Evolutionary conservation across 78 protist species (phyloP).

Genomic region (Neovahlkampfia damariscottae): DNA sequence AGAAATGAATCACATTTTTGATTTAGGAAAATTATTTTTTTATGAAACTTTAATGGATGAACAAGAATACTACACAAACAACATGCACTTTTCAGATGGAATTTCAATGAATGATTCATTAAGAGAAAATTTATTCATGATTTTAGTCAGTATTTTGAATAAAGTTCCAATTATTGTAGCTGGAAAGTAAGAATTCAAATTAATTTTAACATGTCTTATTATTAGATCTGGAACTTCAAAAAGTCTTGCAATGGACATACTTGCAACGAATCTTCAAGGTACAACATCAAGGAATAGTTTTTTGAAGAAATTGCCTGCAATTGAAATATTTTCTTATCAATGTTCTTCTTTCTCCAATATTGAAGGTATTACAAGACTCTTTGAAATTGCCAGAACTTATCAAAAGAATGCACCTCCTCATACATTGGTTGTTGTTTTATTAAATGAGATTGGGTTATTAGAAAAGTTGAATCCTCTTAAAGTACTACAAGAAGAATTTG

Average conservation of each 20-base stretch:
- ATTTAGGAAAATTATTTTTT: background rate
- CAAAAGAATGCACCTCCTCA: background rate
- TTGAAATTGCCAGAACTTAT: slow-evolving; percentile 15
- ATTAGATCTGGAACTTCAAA: slow-evolving; percentile 46
- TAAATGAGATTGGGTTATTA: slow-evolving; percentile 58
- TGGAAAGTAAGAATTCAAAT: no score
- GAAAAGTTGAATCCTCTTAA: slow-evolving; percentile 57
- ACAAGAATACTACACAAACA: background rate
- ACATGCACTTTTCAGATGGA: background rate
- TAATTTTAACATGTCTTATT: no score
- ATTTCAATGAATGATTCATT: slow-evolving; percentile 45
- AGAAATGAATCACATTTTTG: background rate
- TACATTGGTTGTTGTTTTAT: slow-evolving; percentile 22
- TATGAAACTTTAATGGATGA: background rate
- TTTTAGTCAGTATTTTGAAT: slow-evolving; percentile 29
- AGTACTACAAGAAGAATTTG: slow-evolving; percentile 45
- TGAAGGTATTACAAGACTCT: slow-evolving; percentile 25
- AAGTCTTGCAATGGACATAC: slow-evolving; percentile 37
- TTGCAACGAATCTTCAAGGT: slow-evolving; percentile 21
- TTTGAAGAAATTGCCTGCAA: background rate
- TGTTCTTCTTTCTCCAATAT: slow-evolving; percentile 27
- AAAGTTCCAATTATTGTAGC: slow-evolving; percentile 38
- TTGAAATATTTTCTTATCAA: slow-evolving; percentile 37
- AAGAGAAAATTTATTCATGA: slow-evolving; percentile 46
- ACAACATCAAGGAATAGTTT: background rate